These are phyloP conservation scores for Extremus antarcticus DNA, from an alignment of 495 filamentous ascomycete species.

Conservation along the genomic window DNA sequence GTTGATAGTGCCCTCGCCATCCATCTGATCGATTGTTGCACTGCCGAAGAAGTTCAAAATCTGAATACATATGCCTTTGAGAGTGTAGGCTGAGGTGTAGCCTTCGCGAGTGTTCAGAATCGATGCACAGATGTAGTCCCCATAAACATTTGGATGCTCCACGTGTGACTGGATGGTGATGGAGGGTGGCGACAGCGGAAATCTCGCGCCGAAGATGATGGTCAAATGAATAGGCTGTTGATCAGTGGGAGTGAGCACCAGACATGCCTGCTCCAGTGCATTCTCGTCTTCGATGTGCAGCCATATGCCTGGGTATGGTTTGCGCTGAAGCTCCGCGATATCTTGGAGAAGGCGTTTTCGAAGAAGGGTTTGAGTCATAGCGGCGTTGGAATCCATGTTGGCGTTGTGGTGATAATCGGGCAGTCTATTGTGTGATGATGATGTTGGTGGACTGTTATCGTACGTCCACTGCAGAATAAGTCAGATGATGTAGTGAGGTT, in stretches of 20 bases:
- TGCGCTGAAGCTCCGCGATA: constrained; percentile 35
- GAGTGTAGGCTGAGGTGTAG: constrained; percentile 41
- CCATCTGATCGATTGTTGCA: constrained; percentile 36
- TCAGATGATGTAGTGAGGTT: too few relatives aligned
- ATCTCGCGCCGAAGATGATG: constrained; percentile 35
- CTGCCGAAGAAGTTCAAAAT: constrained; percentile 51
- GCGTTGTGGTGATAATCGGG: not conserved
- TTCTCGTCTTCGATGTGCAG: constrained; percentile 30
- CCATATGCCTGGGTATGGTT: constrained; percentile 38
- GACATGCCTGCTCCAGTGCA: constrained; percentile 28
- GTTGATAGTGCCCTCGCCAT: constrained; percentile 5
- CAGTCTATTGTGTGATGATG: not conserved
- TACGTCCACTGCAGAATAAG: too few relatives aligned
- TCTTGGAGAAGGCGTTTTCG: constrained; percentile 24
- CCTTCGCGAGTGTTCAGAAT: constrained; percentile 35
- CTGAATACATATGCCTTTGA: constrained; percentile 42
- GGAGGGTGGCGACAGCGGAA: constrained; percentile 35
- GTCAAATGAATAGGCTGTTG: constrained; percentile 31
- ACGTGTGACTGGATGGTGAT: constrained; percentile 41
- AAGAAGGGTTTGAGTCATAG: not conserved
- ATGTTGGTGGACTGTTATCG: too few relatives aligned
- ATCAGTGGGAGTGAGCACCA: constrained; percentile 27
- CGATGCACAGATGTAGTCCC: constrained; percentile 38
- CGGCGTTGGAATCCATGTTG: not conserved
- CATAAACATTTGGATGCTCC: constrained; percentile 44